Percentiles rank a stretch among this genome's conserved stretches.
Evolutionary conservation across 768 basidiomycete genomes (phyloP).

Genomic region (Tulasnella sp.): DNA sequence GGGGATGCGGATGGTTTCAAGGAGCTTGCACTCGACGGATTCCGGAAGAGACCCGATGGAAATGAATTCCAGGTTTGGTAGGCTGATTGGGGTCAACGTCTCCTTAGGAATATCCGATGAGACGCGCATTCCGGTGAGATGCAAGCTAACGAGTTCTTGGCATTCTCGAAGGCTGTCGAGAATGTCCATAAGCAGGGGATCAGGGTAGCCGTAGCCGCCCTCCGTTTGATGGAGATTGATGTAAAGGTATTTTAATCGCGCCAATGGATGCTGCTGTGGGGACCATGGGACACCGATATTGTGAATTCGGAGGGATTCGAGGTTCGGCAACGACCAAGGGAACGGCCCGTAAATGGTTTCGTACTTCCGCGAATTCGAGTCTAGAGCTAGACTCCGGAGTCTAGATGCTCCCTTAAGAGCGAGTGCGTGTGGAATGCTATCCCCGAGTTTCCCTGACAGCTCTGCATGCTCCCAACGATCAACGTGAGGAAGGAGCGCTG

Average conservation of each 20-base stretch:
- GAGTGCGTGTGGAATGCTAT: not conserved
- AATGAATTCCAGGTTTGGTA: not conserved
- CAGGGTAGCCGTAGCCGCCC: not conserved
- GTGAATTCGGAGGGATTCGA: not conserved
- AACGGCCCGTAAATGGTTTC: not conserved
- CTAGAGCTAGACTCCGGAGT: not conserved
- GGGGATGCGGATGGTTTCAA: not conserved
- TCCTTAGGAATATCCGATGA: fast-evolving
- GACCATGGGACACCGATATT: not conserved
- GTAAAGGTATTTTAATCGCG: not conserved
- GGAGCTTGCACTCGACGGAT: not conserved
- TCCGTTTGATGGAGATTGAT: not conserved
- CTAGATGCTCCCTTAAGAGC: not conserved
- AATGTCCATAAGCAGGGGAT: not conserved
- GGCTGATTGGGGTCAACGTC: not conserved
- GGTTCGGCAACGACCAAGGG: not conserved
- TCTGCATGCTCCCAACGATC: constrained; percentile 1
- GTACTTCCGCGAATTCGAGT: no score
- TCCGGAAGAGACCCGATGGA: not conserved
- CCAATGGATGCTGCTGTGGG: not conserved
- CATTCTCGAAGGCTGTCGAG: not conserved
- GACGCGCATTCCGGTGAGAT: not conserved
- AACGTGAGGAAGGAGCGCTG: not conserved
- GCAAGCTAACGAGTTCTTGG: not conserved
- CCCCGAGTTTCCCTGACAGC: not conserved